These are phyloP conservation scores for Cutaneotrichosporon curvatum DNA, from an alignment of 1,284 basidiomycete species.

Conservation along the genomic window DNA sequence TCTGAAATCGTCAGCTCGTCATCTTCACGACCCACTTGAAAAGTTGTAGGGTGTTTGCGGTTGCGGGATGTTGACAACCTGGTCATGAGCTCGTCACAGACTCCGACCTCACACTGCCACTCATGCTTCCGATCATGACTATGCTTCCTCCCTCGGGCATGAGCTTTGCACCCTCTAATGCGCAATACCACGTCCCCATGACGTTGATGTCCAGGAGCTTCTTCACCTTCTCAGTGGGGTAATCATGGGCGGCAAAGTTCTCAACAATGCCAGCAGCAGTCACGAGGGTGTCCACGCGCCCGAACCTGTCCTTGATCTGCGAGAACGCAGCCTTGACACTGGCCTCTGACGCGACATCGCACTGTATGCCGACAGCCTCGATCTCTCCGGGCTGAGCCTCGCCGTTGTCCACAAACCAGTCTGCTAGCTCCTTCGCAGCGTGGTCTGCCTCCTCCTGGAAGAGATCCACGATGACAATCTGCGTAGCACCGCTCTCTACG, in stretches of 20 bases:
- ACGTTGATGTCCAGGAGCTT: slow-evolving; percentile 88
- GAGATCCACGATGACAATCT: slow-evolving; percentile 76
- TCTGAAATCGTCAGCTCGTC: slow-evolving; percentile 24
- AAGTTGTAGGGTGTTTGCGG: slow-evolving; percentile 93
- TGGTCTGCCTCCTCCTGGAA: slow-evolving; percentile 62
- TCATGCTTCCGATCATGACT: slow-evolving; percentile 85
- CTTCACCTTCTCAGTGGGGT: slow-evolving; percentile 74
- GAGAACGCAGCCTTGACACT: slow-evolving; percentile 67
- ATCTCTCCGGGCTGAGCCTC: slow-evolving; percentile 57
- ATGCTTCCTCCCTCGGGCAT: slow-evolving; percentile 59
- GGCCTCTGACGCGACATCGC: slow-evolving; percentile 79
- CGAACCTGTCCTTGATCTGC: slow-evolving; percentile 62
- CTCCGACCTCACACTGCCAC: slow-evolving; percentile 59
- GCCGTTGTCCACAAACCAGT: slow-evolving; percentile 54
- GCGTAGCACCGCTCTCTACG: slow-evolving; percentile 70
- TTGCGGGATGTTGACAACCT: slow-evolving; percentile 84
- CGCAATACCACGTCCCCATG: slow-evolving; percentile 76
- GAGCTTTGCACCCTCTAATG: slow-evolving; percentile 73
- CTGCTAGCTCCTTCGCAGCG: slow-evolving; percentile 67
- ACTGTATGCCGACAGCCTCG: slow-evolving; percentile 68
- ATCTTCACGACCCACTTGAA: slow-evolving; percentile 52
- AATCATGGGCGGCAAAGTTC: slow-evolving; percentile 85
- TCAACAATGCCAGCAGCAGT: slow-evolving; percentile 88
- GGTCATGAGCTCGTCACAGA: slow-evolving; percentile 23
- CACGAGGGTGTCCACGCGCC: slow-evolving; percentile 56